phyloP scores from a whole-genome alignment of 768 basidiomycete species.

The Lepiota venenata region DNA sequence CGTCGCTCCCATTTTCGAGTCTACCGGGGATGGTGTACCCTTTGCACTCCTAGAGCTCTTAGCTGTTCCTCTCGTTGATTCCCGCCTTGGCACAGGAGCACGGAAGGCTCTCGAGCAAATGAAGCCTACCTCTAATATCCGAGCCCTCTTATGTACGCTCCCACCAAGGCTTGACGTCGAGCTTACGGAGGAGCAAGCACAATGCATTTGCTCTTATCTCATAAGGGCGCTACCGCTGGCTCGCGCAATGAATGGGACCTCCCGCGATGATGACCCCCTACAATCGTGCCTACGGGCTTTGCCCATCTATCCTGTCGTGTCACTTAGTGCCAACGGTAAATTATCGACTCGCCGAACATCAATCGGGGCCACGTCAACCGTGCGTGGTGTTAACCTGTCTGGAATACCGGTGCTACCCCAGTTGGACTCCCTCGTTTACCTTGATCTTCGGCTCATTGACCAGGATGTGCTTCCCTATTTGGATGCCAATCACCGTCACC shows the following conservation, averaged over 20 bases:
- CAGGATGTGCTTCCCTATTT: constrained; percentile 10
- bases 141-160: constrained; percentile 26
- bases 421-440: not conserved
- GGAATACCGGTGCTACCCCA: not conserved
- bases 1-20: constrained; percentile 25
- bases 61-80: constrained; percentile 32
- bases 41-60: constrained; percentile 21
- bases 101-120: constrained; percentile 1
- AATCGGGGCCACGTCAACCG: not conserved
- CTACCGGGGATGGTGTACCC: not conserved
- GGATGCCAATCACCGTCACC: constrained; percentile 17
- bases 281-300: constrained; percentile 16
- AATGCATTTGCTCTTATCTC: constrained; percentile 1
- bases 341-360: not conserved
- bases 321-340: constrained; percentile 10
- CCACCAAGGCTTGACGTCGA: not conserved
- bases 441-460: constrained; percentile 3
- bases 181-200: not conserved
- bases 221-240: constrained; percentile 7
- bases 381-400: constrained; percentile 2
- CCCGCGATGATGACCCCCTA: constrained; percentile 8
- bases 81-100: constrained; percentile 18
- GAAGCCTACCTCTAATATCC: constrained; percentile 14
- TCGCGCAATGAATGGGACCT: not conserved
- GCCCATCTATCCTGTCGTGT: constrained; percentile 26